phyloP scores from a whole-genome alignment of 805 yeast species.

The Zygoascus biomembranicola region DNA sequence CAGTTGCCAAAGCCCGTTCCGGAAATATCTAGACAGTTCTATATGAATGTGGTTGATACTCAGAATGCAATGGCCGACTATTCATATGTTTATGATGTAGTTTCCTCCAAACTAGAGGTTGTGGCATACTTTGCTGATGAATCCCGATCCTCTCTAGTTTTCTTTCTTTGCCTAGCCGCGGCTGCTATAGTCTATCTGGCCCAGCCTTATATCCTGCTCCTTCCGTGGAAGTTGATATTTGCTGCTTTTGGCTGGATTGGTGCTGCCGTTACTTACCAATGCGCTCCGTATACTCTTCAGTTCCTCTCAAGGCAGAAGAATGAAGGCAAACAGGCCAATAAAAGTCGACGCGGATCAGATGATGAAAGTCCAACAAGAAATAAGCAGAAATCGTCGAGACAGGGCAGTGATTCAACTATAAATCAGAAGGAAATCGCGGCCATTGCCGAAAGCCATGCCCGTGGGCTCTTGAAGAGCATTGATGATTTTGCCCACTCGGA shows the following conservation, averaged over 20 bases:
- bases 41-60: slow-evolving; percentile 70
- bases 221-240: slow-evolving; percentile 32
- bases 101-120: slow-evolving; percentile 40
- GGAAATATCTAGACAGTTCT: slow-evolving; percentile 69
- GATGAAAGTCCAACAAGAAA: neutral
- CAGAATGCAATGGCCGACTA: slow-evolving; percentile 72
- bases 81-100: slow-evolving; percentile 51
- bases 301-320: neutral
- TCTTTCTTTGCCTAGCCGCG: slow-evolving; percentile 30
- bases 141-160: slow-evolving; percentile 45
- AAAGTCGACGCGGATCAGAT: neutral
- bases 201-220: slow-evolving; percentile 22
- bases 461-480: neutral
- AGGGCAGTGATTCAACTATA: neutral
- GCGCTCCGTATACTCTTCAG: neutral
- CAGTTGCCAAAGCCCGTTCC: slow-evolving; percentile 63
- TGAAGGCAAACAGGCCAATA: neutral
- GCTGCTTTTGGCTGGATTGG: slow-evolving; percentile 44
- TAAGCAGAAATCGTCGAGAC: neutral
- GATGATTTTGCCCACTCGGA: slow-evolving; percentile 29
- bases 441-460: neutral
- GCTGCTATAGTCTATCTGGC: slow-evolving; percentile 23
- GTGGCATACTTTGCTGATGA: slow-evolving; percentile 54
- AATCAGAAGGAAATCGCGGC: neutral
- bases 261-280: neutral